Evolutionary conservation across 257 asterid species (phyloP).

Genomic region (Agastache rugosa): DNA sequence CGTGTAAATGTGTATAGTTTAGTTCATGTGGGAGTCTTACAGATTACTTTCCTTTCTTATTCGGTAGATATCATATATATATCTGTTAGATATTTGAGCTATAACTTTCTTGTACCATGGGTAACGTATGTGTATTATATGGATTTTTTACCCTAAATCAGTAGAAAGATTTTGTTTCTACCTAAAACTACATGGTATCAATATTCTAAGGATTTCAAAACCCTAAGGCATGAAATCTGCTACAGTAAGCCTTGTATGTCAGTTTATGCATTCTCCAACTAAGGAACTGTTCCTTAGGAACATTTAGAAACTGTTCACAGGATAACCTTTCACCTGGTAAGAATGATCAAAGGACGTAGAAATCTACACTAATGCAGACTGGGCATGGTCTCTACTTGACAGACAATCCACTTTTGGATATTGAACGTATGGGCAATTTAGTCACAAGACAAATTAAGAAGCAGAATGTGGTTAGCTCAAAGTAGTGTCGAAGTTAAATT

Average conservation of each 20-base stretch:
- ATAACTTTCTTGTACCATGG: too few species aligned
- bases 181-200: too few species aligned
- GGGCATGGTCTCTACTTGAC: background rate
- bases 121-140: too few species aligned
- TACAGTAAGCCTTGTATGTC: too few species aligned
- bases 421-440: background rate
- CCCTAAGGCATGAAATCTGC: too few species aligned
- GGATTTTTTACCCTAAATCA: too few species aligned
- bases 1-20: background rate
- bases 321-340: background rate
- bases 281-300: background rate
- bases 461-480: background rate
- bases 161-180: too few species aligned
- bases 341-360: background rate
- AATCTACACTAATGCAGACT: background rate
- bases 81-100: too few species aligned
- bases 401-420: background rate
- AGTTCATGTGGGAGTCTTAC: background rate
- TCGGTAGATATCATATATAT: too few species aligned
- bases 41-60: too few species aligned
- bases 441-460: background rate
- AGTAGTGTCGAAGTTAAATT: background rate
- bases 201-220: too few species aligned
- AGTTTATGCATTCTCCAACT: too few species aligned
- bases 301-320: background rate